Evolutionary conservation across 2,329 filamentous ascomycete species (phyloP), one percentile per base, ranked within the genome.

Genomic region (Xylariaceae sp.): DNA sequence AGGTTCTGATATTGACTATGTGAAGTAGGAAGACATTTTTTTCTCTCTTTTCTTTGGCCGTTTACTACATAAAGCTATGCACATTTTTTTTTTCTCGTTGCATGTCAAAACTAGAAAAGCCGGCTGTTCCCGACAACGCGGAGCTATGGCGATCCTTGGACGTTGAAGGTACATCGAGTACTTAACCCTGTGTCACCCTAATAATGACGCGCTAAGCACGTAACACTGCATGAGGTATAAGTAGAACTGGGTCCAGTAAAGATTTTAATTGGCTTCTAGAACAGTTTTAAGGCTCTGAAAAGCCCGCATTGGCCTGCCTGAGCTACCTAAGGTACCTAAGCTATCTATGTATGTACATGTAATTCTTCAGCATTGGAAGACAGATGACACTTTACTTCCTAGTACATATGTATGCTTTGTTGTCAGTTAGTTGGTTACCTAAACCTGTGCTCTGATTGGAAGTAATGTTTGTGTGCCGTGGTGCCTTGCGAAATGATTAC

Each of bases 111-210:
- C 60, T 40, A 51, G 56, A 62, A 56, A 56, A 60, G 56, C 63
- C 68, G 68, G 66, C 65, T 66, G 65, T 68, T 68, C 64, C 67
- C 67, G 68, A 59, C 23, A 62, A 59, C 45, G 57, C 62, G 66
- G 66, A 68, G 66, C 65, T 64, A 52, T 54, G 63, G 58, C 65
- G 60, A 49, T 64, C 58, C 44, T 54, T 57, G 45, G 46, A 18
- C 50, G 48, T 37, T 57, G 56, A 48, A 52, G 54, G 49, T n/a
- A n/a, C n/a, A n/a, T n/a, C n/a, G n/a, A n/a, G n/a, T n/a, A n/a
- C n/a, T n/a, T n/a, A n/a, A 19, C 44, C 53, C 46, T 50, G 54
- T 51, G 26, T 50, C 57, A 51, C 55, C 53, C 57, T 66, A 59
- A 61, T 56, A 16, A 58, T 65, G 60, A 63, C 61, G 63, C 57